Evolutionary conservation across 805 yeast genomes (phyloP).

Genomic region (Candida chauliodis): DNA sequence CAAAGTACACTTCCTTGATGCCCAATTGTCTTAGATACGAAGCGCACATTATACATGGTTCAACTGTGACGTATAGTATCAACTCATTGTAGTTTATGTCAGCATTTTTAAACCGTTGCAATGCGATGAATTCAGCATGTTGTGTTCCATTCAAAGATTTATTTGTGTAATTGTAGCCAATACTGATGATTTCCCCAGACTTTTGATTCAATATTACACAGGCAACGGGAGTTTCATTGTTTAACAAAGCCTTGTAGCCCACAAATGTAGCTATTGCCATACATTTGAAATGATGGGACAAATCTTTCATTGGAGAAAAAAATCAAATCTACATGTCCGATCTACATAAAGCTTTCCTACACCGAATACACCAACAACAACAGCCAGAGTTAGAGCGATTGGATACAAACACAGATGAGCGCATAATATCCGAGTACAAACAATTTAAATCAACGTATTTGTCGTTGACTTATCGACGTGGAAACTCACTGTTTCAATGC

Average conservation of each 20-base stretch:
- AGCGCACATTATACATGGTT: conserved; percentile 98
- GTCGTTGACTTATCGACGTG: conserved; percentile 14
- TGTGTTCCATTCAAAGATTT: conserved; percentile 79
- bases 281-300: conserved; percentile 19
- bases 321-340: conserved; percentile 21
- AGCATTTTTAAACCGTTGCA: conserved; percentile 34
- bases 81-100: conserved; percentile 43
- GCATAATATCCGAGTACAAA: conserved; percentile 1
- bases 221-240: conserved; percentile 42
- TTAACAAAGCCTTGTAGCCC: conserved; percentile 34
- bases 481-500: conserved; percentile 31
- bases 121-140: conserved; percentile 90
- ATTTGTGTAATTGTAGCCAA: conserved; percentile 86
- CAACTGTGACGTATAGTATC: conserved; percentile 88
- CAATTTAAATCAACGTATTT: conserved; percentile 16
- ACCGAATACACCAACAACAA: conserved; percentile 20
- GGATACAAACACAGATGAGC: conserved; percentile 8
- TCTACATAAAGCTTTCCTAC: conserved; percentile 24
- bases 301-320: conserved; percentile 9
- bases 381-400: conserved; percentile 20
- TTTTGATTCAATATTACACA: conserved; percentile 28
- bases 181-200: conserved; percentile 52
- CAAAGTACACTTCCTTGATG: conserved; percentile 72
- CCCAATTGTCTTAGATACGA: conserved; percentile 81
- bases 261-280: conserved; percentile 37